These are phyloP conservation scores for Ophiostoma piceae DNA, from an alignment of 2,329 filamentous ascomycete species.

Conservation along the genomic window DNA sequence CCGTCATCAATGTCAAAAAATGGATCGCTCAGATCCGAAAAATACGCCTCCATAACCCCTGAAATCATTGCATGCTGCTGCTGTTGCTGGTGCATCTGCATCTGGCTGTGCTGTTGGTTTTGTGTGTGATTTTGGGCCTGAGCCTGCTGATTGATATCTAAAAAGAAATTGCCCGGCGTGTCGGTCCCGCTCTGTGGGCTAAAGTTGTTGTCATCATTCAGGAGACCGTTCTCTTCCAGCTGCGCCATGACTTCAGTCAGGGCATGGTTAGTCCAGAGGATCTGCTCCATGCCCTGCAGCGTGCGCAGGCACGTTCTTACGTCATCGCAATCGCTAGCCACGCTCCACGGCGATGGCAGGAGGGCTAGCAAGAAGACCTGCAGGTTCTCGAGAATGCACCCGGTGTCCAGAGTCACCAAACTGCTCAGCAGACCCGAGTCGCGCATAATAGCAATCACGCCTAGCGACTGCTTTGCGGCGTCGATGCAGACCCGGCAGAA, in stretches of 20 bases:
- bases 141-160: conserved; percentile 25
- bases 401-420: conserved; percentile 29
- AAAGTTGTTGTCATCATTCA: conserved; percentile 27
- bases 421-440: conserved; percentile 28
- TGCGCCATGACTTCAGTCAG: conserved; percentile 31
- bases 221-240: conserved; percentile 29
- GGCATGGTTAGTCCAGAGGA: conserved; percentile 30
- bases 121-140: neutral
- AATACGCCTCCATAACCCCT: conserved; percentile 28
- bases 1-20: conserved; percentile 25
- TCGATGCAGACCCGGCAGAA: conserved; percentile 29
- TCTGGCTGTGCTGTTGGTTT: neutral
- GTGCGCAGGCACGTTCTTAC: conserved; percentile 27
- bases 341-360: conserved; percentile 11
- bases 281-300: conserved; percentile 31
- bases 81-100: neutral
- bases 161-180: conserved; percentile 25
- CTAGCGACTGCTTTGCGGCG: conserved; percentile 27
- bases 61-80: conserved; percentile 19
- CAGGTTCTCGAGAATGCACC: conserved; percentile 29
- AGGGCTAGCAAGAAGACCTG: conserved; percentile 31
- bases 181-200: conserved; percentile 24
- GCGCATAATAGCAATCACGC: conserved; percentile 28
- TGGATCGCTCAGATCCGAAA: conserved; percentile 27
- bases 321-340: conserved; percentile 17